A percentile compares a stretch with the other conserved stretches of the same genome.
Conservation (phyloP, 2,329 filamentous ascomycete species). For the Thelonectria rubi region DNA sequence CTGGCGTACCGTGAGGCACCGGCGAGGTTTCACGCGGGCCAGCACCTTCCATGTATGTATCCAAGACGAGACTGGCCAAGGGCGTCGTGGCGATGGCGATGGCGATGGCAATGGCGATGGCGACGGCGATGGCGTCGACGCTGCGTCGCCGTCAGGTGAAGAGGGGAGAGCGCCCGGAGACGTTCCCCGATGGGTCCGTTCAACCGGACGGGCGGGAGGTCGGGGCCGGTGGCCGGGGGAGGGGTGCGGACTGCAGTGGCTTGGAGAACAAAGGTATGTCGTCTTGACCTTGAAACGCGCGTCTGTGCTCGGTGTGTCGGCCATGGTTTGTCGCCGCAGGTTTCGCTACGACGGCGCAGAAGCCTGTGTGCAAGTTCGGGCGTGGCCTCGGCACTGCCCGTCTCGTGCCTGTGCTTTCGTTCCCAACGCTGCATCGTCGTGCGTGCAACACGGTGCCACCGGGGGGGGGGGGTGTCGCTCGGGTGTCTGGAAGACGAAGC, state of each 20-base stretch:
- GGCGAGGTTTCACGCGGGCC: slow-evolving; percentile 11
- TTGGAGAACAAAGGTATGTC: background rate
- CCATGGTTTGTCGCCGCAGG: background rate
- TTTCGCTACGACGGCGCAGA: background rate
- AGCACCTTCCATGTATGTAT: background rate
- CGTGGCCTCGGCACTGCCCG: background rate
- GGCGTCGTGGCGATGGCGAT: background rate
- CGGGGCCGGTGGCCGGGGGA: slow-evolving; percentile 31
- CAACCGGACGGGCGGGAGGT: slow-evolving; percentile 33
- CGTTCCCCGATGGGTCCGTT: slow-evolving; percentile 36
- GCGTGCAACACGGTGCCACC: background rate
- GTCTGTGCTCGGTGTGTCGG: background rate
- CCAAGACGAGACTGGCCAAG: slow-evolving; percentile 21
- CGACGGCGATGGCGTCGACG: too few relatives aligned
- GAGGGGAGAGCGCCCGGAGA: slow-evolving; percentile 20
- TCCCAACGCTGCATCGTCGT: background rate
- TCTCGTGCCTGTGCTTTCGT: background rate
- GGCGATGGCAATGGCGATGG: too few relatives aligned
- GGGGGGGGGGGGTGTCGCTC: too few relatives aligned
- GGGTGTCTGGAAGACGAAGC: slow-evolving; percentile 20
- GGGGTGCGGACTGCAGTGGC: slow-evolving; percentile 1
- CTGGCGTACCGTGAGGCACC: too few relatives aligned
- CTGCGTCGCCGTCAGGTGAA: background rate
- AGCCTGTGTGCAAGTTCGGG: background rate
- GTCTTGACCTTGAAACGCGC: slow-evolving; percentile 10